Evolutionary conservation across 73 alveolate genomes (phyloP), one percentile per base, ranked within the genome.

Genomic region (Paramecium bursaria): DNA sequence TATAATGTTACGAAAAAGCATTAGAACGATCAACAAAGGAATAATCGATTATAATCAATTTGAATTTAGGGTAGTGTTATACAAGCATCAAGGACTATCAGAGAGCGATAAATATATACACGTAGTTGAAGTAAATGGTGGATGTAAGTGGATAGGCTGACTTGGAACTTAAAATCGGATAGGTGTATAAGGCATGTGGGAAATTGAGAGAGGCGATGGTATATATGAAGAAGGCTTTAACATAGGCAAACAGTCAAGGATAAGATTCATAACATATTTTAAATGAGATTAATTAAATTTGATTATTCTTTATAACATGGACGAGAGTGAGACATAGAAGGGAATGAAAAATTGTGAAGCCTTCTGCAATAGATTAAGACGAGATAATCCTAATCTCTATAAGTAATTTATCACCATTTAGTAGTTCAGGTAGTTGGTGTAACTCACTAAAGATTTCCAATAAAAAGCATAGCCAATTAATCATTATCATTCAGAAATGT

Each of bases 291-390:
- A 39, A 39, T 39, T 39, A 39, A 39, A 7, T 39, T 39, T 39
- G 49, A 39, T 35, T 67, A 39, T 19, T 57, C 33, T 67, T 39
- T 67, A 31, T 35, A 67, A 39, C 15, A 67, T 67, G 53, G 44
- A 23, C 1, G 55, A 33, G 33, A 44, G 23, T 3, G 39, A 30
- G 27, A 67, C 60, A 19, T 25, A 67, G 22, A 23, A 57, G 44
- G 82, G 82, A 42, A 39, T 3, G 15, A 67, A 67, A 67, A 39
- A 67, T 67, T 67, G 82, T 39, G 82, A 67, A 19, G 82, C 82
- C 5, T 67, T 67, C 44, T 67, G 82, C 23, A 67, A 67, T 7
- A 67, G 82, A 35, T 67, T 67, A 42, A 67, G 82, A 42, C 4
- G 82, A 67, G 55, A 67, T 23, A 25, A 67, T 67, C 61, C 82